Evolutionary conservation across 83 land plant species (phyloP).

Genomic region (Thuja plicata): DNA sequence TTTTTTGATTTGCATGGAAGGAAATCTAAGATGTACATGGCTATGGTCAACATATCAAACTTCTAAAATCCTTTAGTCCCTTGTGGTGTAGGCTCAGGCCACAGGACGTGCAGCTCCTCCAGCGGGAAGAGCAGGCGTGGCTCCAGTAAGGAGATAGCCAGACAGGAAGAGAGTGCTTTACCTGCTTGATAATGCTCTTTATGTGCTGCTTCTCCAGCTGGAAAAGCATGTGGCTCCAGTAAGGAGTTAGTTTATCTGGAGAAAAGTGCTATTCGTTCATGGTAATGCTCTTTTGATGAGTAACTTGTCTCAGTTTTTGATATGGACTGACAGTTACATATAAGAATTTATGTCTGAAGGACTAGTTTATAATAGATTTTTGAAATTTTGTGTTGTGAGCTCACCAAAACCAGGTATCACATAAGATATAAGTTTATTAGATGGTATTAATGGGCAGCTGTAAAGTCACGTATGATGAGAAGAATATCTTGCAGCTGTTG

Average conservation of each 20-base stretch:
- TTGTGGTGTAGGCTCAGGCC: constrained; percentile 54
- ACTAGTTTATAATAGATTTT: neutral
- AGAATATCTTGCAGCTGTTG: neutral
- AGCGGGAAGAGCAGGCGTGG: constrained; percentile 58
- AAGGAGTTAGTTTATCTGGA: neutral
- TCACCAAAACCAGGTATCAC: neutral
- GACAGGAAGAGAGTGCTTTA: neutral
- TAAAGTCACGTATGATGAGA: neutral
- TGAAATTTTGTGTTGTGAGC: neutral
- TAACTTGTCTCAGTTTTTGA: neutral
- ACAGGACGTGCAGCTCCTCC: constrained; percentile 61
- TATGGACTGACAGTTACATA: neutral
- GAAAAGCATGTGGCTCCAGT: neutral
- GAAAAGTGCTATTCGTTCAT: neutral
- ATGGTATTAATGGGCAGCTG: neutral
- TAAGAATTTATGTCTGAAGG: neutral
- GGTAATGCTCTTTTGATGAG: neutral
- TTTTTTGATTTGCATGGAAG: neutral
- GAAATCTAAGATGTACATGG: neutral
- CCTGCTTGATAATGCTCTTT: neutral
- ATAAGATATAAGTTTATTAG: neutral
- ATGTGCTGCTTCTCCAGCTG: neutral
- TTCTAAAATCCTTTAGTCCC: neutral
- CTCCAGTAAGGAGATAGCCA: constrained; percentile 58
- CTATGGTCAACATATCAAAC: no score